These are phyloP conservation scores for Chara braunii DNA, from an alignment of 139 green algal species.

Conservation along the genomic window DNA sequence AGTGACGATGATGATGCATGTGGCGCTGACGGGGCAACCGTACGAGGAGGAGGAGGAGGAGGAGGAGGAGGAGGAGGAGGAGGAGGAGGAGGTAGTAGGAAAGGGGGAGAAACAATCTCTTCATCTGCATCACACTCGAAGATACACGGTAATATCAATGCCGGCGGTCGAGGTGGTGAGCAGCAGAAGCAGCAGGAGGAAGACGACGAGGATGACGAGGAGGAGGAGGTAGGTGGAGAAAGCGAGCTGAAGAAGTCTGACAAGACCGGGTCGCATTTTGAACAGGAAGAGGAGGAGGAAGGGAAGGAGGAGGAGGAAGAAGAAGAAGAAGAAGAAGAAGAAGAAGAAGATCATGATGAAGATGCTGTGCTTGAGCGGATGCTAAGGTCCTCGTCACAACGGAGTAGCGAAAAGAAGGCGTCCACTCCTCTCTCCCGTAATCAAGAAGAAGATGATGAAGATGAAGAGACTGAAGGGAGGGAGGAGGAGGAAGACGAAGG, in stretches of 20 bases:
- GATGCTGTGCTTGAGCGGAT: constrained; percentile 55
- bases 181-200: not conserved
- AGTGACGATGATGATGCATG: too few species aligned
- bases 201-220: not conserved
- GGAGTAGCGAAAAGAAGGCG: not conserved
- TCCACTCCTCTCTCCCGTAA: not conserved
- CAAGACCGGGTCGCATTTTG: not conserved
- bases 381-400: constrained; percentile 12
- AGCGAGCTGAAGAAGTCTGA: not conserved
- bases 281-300: constrained; percentile 5
- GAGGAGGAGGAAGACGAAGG: constrained; percentile 6
- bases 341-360: constrained; percentile 48
- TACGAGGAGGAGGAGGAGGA: not conserved
- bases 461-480: not conserved
- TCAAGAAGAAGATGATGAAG: not conserved
- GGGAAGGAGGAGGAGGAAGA: not conserved
- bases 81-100: constrained; percentile 1
- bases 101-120: too few species aligned
- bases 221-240: not conserved
- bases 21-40: too few species aligned
- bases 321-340: constrained; percentile 8
- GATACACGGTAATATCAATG: not conserved
- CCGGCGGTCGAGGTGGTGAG: not conserved
- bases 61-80: constrained; percentile 6
- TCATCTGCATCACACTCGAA: not conserved